Conservation (phyloP, 257 asterid species). For the Anisodus acutangulus region DNA sequence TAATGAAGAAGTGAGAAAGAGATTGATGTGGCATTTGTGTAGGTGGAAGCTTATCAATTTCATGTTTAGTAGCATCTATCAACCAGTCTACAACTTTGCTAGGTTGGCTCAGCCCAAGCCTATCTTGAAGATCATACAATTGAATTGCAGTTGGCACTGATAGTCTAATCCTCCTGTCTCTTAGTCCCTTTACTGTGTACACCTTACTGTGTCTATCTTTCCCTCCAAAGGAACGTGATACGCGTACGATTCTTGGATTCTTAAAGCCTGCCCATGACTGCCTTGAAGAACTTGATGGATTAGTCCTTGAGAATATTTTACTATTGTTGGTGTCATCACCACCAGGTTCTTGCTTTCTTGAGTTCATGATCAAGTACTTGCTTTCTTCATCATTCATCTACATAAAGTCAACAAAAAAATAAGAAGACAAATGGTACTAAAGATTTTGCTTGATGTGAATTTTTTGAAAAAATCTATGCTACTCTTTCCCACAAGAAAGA, state of each 20-base stretch:
- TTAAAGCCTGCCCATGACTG: constrained; percentile 55
- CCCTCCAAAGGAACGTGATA: constrained; percentile 64
- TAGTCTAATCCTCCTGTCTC: constrained; percentile 72
- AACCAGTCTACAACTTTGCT: constrained; percentile 83
- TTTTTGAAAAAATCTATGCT: not conserved
- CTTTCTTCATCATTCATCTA: constrained; percentile 45
- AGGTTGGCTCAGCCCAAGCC: constrained; percentile 70
- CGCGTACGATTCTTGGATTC: constrained; percentile 74
- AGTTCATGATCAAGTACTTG: constrained; percentile 46
- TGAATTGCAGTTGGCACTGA: constrained; percentile 76
- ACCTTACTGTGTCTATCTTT: constrained; percentile 84
- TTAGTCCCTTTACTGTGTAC: constrained; percentile 64
- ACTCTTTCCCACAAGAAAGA: not conserved
- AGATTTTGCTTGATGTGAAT: too few relatives aligned
- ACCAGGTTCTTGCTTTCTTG: constrained; percentile 57
- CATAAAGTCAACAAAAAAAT: constrained; percentile 20
- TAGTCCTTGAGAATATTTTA: constrained; percentile 31
- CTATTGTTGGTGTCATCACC: constrained; percentile 10
- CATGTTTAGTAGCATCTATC: constrained; percentile 53
- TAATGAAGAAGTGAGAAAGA: constrained; percentile 18
- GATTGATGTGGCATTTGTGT: constrained; percentile 48
- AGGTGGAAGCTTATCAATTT: constrained; percentile 74
- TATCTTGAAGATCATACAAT: constrained; percentile 71
- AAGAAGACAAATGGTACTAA: not conserved
- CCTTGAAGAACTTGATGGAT: constrained; percentile 47